These are phyloP conservation scores for Coemansia sp. DNA, from an alignment of 192 early-diverging fungal genomes.

Conservation along the genomic window DNA sequence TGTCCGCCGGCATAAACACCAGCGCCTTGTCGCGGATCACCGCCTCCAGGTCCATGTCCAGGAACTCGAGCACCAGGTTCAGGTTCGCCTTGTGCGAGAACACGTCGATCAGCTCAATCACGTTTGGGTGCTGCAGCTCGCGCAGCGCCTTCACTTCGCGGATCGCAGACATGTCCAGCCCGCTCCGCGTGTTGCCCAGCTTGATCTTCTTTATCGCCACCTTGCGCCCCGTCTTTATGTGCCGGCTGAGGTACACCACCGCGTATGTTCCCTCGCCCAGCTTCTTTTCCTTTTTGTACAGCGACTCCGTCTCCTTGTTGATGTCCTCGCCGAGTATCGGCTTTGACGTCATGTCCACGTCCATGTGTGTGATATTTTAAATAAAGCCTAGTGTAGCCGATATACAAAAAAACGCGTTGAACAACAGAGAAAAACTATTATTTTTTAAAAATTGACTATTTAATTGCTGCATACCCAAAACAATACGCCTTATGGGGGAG, in stretches of 20 bases:
- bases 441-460: no score
- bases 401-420: neutral
- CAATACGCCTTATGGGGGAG: neutral
- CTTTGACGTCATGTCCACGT: constrained; percentile 14
- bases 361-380: neutral
- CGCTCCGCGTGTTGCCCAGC: constrained; percentile 86
- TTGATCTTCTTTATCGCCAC: constrained; percentile 99
- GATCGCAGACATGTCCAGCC: constrained; percentile 93
- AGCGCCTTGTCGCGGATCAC: constrained; percentile 93
- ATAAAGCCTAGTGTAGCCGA: neutral
- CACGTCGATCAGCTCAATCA: constrained; percentile 93
- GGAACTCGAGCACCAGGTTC: constrained; percentile 91
- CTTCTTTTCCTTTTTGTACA: constrained; percentile 85
- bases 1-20: constrained; percentile 86
- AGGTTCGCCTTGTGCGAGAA: constrained; percentile 89
- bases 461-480: no score
- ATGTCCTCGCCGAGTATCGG: constrained; percentile 60
- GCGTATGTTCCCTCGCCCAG: constrained; percentile 98
- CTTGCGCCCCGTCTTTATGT: constrained; percentile 58
- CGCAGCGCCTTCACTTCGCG: constrained; percentile 92
- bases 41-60: constrained; percentile 93
- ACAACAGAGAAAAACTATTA: no score
- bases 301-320: constrained; percentile 61
- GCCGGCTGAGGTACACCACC: constrained; percentile 79
- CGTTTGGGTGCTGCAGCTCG: constrained; percentile 90